Conservation (phyloP, 164 flowering plant genomes). For the Macadamia tetraphylla region DNA sequence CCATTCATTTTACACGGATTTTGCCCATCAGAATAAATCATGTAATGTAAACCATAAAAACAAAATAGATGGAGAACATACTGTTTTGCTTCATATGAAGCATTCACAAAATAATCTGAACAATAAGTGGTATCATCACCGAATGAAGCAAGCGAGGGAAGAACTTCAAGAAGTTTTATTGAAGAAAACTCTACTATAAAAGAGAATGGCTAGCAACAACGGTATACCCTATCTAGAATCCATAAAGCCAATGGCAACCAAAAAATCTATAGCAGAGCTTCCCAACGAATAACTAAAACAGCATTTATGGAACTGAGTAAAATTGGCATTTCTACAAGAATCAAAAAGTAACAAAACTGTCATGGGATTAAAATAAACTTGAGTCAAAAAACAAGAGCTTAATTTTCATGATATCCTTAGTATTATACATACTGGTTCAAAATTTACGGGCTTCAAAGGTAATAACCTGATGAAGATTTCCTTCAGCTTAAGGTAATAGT, state of each 20-base stretch:
- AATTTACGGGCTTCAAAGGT: neutral
- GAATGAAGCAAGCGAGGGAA: conserved; percentile 81
- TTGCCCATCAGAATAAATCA: neutral
- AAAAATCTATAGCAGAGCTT: conserved; percentile 49
- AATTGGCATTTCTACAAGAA: conserved; percentile 56
- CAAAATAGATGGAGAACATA: conserved; percentile 28
- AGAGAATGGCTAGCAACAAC: conserved; percentile 55
- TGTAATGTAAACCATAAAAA: neutral
- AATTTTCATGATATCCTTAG: neutral
- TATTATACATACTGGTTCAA: neutral
- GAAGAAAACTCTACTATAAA: conserved; percentile 47
- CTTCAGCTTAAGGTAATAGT: conserved; percentile 28
- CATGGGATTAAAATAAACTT: conserved; percentile 2
- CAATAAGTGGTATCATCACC: conserved; percentile 66
- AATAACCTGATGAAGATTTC: conserved; percentile 44
- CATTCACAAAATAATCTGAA: conserved; percentile 82
- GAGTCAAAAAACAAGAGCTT: neutral
- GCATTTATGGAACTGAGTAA: conserved; percentile 47
- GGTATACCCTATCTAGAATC: conserved; percentile 67
- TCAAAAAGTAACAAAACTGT: conserved; percentile 12
- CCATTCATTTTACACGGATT: neutral
- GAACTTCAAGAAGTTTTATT: conserved; percentile 55
- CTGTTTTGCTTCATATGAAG: conserved; percentile 62
- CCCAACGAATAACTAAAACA: conserved; percentile 49
- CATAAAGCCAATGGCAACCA: conserved; percentile 50